Evolutionary conservation across 1,284 basidiomycete species (phyloP), one percentile per base, ranked within the genome.

Genomic region (Polyporus tsugae): DNA sequence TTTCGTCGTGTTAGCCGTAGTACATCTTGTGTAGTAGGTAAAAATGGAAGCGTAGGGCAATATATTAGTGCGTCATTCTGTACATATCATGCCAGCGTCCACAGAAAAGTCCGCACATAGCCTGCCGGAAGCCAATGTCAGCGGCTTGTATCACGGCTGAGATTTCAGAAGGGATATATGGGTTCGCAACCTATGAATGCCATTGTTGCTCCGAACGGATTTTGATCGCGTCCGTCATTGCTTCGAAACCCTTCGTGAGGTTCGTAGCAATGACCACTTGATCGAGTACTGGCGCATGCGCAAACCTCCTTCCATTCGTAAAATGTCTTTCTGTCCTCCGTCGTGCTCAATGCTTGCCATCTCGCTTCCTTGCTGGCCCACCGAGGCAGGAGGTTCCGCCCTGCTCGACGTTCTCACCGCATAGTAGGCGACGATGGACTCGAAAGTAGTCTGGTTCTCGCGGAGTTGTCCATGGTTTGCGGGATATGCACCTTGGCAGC

Each of bases 231-330:
- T 87, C 83, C 1, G 85, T 87, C 81, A 89, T 88, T 0, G 86
- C 89, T 22, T 78, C 74, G 44, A 90, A 87, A 0, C 85, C 86
- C 64, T 76, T 67, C 38, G 77, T 77, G 68, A 93, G 75, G 58
- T 84, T 83, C 25, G 70, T 68, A 5, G 80, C 77, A 15, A 87
- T 73, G 64, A 82, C 60, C 82, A 79, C 72, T 82, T 83, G 65
- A 91, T 78, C 19, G 88, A 4, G 72, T 89, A n/a, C n/a, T n/a
- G n/a, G n/a, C n/a, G n/a, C n/a, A 89, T 41, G 89, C 89, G 5
- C 87, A 91, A 38, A 86, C 86, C 75, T 90, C 89, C n/a, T 84
- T 78, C 6, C 85, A 87, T 77, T 92, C 89, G 73, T 93, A 93
- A 63, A 83, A 84, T 39, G 88, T 89, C 79, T 84, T 84, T 41